Conservation (phyloP, 208 protist species). For the Trypanosoma avium region DNA sequence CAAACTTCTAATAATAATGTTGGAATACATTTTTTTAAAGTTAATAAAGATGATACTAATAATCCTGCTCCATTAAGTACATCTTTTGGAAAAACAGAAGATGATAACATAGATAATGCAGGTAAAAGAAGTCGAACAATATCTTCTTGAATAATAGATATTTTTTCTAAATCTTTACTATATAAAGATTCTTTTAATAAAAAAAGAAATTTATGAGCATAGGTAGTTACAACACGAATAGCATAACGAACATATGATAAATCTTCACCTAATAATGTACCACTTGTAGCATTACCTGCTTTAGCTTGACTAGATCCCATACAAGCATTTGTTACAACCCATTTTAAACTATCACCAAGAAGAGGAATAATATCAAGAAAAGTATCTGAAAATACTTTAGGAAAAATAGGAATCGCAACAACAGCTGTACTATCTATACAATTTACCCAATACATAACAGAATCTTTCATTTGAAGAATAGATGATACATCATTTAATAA, state of each 20-base stretch:
- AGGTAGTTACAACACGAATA: conserved; percentile 80
- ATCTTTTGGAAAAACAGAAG: conserved; percentile 78
- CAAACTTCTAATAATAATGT: conserved; percentile 54
- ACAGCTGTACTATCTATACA: conserved; percentile 65
- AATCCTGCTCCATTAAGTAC: conserved; percentile 85
- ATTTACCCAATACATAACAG: conserved; percentile 77
- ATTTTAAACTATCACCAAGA: conserved; percentile 65
- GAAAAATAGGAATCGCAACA: conserved; percentile 73
- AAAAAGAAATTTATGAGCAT: conserved; percentile 78
- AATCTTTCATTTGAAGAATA: conserved; percentile 27
- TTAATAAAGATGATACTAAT: conserved; percentile 73
- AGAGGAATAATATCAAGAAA: conserved; percentile 78
- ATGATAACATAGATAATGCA: conserved; percentile 65
- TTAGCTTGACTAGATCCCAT: neutral
- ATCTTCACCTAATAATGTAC: conserved; percentile 73
- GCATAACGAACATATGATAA: conserved; percentile 82
- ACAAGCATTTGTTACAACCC: conserved; percentile 63
- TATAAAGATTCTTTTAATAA: conserved; percentile 23
- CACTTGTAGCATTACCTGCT: conserved; percentile 1
- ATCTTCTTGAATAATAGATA: conserved; percentile 19
- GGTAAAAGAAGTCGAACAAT: conserved; percentile 48
- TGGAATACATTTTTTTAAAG: conserved; percentile 51
- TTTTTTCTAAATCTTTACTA: neutral
- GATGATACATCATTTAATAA: neutral
- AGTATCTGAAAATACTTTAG: conserved; percentile 56